These are phyloP conservation scores for Verticillium nubilum DNA, from an alignment of 2,329 filamentous ascomycete species.

Conservation along the genomic window DNA sequence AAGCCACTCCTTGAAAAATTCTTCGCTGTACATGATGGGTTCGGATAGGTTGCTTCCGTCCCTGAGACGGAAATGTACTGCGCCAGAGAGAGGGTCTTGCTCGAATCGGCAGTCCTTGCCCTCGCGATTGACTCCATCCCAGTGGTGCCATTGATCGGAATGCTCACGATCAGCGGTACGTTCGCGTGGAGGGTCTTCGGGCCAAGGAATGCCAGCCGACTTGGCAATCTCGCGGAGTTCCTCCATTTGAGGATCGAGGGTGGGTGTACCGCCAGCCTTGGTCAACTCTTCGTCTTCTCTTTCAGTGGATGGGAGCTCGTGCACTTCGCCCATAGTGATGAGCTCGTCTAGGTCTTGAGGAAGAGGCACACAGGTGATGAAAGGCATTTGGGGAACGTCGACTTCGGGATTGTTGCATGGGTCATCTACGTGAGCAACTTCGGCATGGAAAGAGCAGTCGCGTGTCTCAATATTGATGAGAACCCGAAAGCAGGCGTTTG, in stretches of 20 bases:
- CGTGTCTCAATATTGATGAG: neutral
- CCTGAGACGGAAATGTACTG: neutral
- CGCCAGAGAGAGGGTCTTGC: neutral
- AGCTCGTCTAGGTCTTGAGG: neutral
- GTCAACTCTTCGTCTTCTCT: neutral
- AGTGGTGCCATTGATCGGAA: neutral
- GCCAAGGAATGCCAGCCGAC: neutral
- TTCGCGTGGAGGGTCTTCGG: neutral
- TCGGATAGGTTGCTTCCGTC: neutral
- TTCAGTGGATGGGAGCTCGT: no score
- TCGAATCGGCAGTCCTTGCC: neutral
- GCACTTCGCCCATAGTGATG: no score
- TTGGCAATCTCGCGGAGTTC: neutral
- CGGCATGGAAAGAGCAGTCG: neutral
- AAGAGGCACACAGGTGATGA: neutral
- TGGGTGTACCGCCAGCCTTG: neutral
- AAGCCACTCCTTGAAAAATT: slow-evolving; percentile 8
- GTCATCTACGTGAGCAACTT: neutral
- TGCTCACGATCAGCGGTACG: neutral
- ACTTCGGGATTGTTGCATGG: neutral
- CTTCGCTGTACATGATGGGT: neutral
- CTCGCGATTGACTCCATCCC: neutral
- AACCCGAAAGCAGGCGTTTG: neutral
- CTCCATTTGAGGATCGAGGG: neutral
- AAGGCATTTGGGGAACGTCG: neutral